phyloP scores from a whole-genome alignment of 306 rosid genomes.

The Begonia loranthoides region DNA sequence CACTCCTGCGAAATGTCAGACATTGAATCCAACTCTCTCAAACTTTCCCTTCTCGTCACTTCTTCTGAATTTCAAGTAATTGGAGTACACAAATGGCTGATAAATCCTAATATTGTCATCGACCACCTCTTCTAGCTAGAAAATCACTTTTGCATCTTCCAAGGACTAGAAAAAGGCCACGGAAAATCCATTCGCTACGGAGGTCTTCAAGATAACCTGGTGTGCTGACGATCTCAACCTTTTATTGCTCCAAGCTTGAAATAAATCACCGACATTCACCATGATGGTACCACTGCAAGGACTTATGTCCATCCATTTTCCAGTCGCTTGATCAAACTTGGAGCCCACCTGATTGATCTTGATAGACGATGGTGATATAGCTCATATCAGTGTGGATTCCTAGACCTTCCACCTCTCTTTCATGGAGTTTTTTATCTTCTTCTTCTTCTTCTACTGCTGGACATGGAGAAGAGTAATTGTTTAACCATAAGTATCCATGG shows the following conservation, averaged over 20 bases:
- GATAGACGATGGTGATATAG: constrained; percentile 65
- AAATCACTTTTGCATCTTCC: constrained; percentile 52
- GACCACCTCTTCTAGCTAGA: constrained; percentile 64
- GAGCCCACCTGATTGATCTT: constrained; percentile 84
- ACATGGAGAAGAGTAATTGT: constrained; percentile 48
- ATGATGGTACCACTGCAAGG: constrained; percentile 69
- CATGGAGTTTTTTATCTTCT: constrained; percentile 2
- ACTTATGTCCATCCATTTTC: constrained; percentile 66
- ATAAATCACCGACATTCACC: constrained; percentile 82
- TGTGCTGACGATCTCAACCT: constrained; percentile 75
- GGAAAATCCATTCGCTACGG: constrained; percentile 45
- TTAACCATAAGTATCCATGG: constrained; percentile 76
- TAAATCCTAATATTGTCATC: constrained; percentile 41
- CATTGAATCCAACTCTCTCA: constrained; percentile 86
- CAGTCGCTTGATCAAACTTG: constrained; percentile 67
- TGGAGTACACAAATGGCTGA: constrained; percentile 46
- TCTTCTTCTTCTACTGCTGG: constrained; percentile 15
- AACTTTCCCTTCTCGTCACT: constrained; percentile 68
- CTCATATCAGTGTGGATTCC: constrained; percentile 98
- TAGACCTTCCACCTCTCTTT: constrained; percentile 56
- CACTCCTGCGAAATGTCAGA: constrained; percentile 65
- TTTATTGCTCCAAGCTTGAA: constrained; percentile 96
- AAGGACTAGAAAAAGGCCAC: constrained; percentile 91
- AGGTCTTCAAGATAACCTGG: constrained; percentile 54
- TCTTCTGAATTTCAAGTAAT: constrained; percentile 78